Evolutionary conservation across 352 stramenopile genomes (phyloP).

Genomic region (Phytophthora podocarpi): DNA sequence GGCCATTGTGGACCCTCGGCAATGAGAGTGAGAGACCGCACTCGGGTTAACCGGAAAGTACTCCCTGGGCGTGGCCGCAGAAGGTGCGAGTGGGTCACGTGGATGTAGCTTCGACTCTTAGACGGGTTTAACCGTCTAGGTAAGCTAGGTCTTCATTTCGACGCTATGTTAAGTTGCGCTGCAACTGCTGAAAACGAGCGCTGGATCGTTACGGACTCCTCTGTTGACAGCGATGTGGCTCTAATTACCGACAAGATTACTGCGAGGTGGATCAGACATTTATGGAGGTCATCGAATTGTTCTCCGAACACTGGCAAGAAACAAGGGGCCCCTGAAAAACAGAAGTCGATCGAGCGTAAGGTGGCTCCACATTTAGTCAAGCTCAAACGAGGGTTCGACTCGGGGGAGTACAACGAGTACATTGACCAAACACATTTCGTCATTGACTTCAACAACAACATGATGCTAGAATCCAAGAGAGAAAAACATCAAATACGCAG

Average conservation of each 20-base stretch:
- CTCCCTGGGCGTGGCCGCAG: not conserved
- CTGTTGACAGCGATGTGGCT: conserved; percentile 2
- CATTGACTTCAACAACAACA: conserved; percentile 27
- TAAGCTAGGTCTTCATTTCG: conserved; percentile 11
- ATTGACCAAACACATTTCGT: conserved; percentile 40
- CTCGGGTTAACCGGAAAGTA: conserved; percentile 1
- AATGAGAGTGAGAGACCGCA: too few species aligned
- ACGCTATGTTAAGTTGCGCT: conserved; percentile 15
- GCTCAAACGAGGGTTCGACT: conserved; percentile 22
- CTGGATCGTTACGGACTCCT: not conserved
- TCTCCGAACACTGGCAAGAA: conserved; percentile 6
- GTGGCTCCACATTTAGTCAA: conserved; percentile 28
- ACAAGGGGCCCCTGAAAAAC: conserved; percentile 4
- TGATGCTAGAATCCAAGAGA: conserved; percentile 23
- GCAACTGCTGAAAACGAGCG: not conserved
- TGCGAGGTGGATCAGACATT: conserved; percentile 7
- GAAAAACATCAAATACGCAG: conserved; percentile 31
- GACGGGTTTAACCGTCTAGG: conserved; percentile 8
- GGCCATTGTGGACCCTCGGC: too few species aligned
- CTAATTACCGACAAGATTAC: conserved; percentile 2
- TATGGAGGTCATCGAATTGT: conserved; percentile 22
- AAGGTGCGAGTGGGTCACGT: conserved; percentile 1
- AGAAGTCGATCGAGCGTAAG: conserved; percentile 15
- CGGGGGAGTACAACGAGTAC: conserved; percentile 24
- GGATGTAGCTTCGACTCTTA: conserved; percentile 3